phyloP scores from a whole-genome alignment of 176 grass and related monocot genomes.

The Oryza glaberrima region DNA sequence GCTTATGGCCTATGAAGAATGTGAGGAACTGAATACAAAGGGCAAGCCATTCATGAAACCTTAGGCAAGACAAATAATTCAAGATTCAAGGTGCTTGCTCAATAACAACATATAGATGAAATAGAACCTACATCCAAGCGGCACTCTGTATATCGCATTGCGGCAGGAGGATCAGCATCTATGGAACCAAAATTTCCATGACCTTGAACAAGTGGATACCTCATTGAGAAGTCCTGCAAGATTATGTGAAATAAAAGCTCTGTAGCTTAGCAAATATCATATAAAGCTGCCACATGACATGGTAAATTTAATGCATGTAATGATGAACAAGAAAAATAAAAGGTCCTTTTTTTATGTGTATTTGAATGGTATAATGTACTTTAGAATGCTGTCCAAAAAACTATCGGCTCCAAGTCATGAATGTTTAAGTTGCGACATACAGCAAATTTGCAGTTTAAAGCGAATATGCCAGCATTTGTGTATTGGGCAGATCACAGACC shows the following conservation, averaged over 20 bases:
- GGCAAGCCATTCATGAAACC: neutral
- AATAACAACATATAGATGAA: slow-evolving; percentile 44
- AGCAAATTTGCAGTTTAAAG: slow-evolving; percentile 4
- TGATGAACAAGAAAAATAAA: neutral
- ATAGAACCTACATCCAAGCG: slow-evolving; percentile 86
- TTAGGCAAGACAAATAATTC: neutral
- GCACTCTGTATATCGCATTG: slow-evolving; percentile 97
- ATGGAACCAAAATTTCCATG: slow-evolving; percentile 99
- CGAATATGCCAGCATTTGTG: slow-evolving; percentile 21
- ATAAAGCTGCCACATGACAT: slow-evolving; percentile 17
- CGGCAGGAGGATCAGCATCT: slow-evolving; percentile 96
- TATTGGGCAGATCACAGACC: slow-evolving; percentile 22
- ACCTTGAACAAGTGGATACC: slow-evolving; percentile 83
- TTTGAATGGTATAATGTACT: neutral
- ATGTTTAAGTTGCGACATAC: slow-evolving; percentile 6
- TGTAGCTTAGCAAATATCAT: neutral
- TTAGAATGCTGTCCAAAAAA: neutral
- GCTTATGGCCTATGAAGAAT: neutral
- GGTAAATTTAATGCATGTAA: slow-evolving; percentile 19
- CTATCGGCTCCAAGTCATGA: neutral
- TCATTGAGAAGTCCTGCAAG: slow-evolving; percentile 93
- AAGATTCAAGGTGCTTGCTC: neutral
- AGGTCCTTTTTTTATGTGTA: neutral
- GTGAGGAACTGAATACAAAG: neutral
- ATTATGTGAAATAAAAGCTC: slow-evolving; percentile 29